These are phyloP conservation scores for Apiospora phragmitis DNA, from an alignment of 2,329 filamentous ascomycete genomes.

Conservation along the genomic window DNA sequence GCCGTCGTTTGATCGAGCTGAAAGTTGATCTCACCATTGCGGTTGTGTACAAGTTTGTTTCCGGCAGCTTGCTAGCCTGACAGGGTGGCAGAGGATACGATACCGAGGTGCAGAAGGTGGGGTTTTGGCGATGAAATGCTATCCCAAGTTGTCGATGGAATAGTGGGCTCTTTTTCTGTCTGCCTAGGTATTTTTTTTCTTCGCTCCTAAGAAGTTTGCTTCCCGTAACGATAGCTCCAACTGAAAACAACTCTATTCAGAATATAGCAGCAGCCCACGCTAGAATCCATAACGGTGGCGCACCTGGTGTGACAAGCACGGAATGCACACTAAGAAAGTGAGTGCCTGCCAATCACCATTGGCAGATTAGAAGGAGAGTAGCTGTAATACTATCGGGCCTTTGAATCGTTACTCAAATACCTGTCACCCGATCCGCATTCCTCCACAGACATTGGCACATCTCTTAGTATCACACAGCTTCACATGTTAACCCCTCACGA, in stretches of 20 bases:
- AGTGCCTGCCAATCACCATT: neutral
- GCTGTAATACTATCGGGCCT: neutral
- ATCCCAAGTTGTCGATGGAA: slow-evolving; percentile 1
- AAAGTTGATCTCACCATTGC: neutral
- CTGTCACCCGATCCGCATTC: neutral
- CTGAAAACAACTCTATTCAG: too few relatives aligned
- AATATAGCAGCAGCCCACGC: neutral
- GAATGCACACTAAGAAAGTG: neutral
- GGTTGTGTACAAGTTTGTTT: neutral
- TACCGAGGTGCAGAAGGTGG: slow-evolving; percentile 13
- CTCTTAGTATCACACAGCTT: neutral
- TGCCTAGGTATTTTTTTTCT: too few relatives aligned
- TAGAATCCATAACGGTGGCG: neutral
- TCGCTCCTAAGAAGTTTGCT: neutral
- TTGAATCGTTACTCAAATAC: neutral
- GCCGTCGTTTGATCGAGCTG: neutral
- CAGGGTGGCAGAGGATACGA: neutral
- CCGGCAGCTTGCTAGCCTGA: neutral
- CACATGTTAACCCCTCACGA: neutral
- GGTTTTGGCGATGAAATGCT: slow-evolving; percentile 4
- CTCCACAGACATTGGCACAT: neutral
- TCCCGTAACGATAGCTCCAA: neutral
- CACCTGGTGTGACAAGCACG: neutral
- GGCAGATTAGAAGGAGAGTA: neutral
- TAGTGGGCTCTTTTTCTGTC: slow-evolving; percentile 14